A percentile compares a stretch with the other conserved stretches of the same genome.
phyloP scores from a whole-genome alignment of 352 stramenopile species.

The Globisporangium echinulatum region DNA sequence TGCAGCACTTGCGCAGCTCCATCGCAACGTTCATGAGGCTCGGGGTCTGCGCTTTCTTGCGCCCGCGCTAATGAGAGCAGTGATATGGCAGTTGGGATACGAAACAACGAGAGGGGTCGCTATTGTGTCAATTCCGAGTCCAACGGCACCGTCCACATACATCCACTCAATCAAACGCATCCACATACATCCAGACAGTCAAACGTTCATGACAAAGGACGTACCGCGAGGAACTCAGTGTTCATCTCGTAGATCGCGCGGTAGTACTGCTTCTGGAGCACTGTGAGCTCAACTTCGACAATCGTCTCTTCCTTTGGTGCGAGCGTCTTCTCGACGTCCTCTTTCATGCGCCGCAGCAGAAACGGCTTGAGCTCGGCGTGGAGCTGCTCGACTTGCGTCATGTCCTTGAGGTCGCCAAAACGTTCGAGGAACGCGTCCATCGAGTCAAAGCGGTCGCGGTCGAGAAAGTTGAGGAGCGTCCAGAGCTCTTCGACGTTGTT shows the following conservation, averaged over 20 bases:
- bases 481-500: conserved; percentile 94
- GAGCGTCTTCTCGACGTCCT: conserved; percentile 86
- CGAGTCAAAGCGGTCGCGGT: conserved; percentile 90
- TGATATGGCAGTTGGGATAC: background rate
- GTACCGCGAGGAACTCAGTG: conserved; percentile 81
- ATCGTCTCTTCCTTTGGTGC: conserved; percentile 88
- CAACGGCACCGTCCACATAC: background rate
- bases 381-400: conserved; percentile 83
- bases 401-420: conserved; percentile 92
- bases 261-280: conserved; percentile 90
- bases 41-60: conserved; percentile 61
- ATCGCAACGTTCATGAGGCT: conserved; percentile 91
- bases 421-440: conserved; percentile 90
- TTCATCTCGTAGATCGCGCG: conserved; percentile 92
- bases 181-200: background rate
- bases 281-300: conserved; percentile 88
- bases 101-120: background rate
- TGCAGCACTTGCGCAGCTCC: conserved; percentile 94
- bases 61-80: conserved; percentile 25
- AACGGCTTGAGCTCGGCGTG: conserved; percentile 83
- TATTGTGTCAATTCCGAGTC: background rate
- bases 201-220: background rate
- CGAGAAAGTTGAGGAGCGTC: conserved; percentile 98
- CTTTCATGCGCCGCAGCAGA: conserved; percentile 83
- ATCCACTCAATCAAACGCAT: background rate